These are phyloP conservation scores for Lathyrus oleraceus DNA, from an alignment of 306 rosid species.

Conservation along the genomic window DNA sequence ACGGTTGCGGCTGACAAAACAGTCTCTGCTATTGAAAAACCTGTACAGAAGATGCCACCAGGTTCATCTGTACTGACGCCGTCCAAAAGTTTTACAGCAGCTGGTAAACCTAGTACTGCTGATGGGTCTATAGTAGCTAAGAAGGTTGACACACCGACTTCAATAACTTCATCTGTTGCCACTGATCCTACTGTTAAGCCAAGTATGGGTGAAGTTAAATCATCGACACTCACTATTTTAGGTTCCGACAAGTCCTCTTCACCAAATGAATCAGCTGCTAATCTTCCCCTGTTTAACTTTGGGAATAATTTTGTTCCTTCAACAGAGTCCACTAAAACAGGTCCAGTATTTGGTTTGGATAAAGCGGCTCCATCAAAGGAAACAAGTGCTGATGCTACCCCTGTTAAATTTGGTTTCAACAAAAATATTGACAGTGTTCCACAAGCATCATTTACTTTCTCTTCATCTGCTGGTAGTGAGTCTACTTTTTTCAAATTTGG, in stretches of 20 bases:
- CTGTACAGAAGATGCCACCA: slow-evolving; percentile 35
- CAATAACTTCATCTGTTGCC: slow-evolving; percentile 36
- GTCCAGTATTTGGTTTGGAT: slow-evolving; percentile 37
- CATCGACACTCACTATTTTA: slow-evolving; percentile 31
- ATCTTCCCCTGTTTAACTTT: slow-evolving; percentile 30
- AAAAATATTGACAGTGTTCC: slow-evolving; percentile 42
- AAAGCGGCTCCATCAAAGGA: slow-evolving; percentile 43
- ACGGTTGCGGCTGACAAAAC: slow-evolving; percentile 38
- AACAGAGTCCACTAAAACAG: slow-evolving; percentile 27
- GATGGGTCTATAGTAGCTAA: slow-evolving; percentile 40
- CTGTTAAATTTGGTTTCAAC: slow-evolving; percentile 37
- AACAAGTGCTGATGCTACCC: slow-evolving; percentile 36
- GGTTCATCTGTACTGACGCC: slow-evolving; percentile 40
- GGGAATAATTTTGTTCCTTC: slow-evolving; percentile 37
- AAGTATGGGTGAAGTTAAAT: slow-evolving; percentile 19
- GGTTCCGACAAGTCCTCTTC: slow-evolving; percentile 38
- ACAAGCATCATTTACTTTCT: slow-evolving; percentile 37
- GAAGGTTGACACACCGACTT: slow-evolving; percentile 36
- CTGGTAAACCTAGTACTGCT: slow-evolving; percentile 35
- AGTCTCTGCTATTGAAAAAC: slow-evolving; percentile 34
- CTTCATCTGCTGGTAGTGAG: slow-evolving; percentile 42
- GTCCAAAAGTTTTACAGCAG: slow-evolving; percentile 22
- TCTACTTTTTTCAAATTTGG: slow-evolving; percentile 37
- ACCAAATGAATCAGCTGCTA: slow-evolving; percentile 39
- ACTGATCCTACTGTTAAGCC: slow-evolving; percentile 37